Conservation (phyloP, 768 basidiomycete genomes). For the Glaciozyma martinii region DNA sequence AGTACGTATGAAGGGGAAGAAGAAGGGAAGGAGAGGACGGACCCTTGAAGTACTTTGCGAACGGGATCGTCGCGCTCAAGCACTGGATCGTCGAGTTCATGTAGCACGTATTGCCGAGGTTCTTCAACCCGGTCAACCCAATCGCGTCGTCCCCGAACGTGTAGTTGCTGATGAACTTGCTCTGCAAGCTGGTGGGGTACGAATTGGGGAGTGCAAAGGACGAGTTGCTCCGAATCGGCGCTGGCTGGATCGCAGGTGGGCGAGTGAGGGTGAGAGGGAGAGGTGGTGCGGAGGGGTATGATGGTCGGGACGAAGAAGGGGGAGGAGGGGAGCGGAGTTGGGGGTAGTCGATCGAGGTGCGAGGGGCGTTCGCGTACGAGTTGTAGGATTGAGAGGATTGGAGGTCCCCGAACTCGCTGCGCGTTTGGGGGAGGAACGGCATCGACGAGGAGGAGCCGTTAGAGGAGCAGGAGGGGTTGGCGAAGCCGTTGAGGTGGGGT, state of each 20-base stretch:
- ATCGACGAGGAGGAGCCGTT: neutral
- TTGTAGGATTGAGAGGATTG: neutral
- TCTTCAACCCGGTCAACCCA: constrained; percentile 65
- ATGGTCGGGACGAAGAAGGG: neutral
- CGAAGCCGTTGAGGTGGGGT: constrained; percentile 2
- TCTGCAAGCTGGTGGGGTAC: constrained; percentile 11
- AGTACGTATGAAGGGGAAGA: too few relatives aligned
- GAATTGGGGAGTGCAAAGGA: constrained; percentile 17
- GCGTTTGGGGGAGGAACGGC: neutral
- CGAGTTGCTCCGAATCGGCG: constrained; percentile 25
- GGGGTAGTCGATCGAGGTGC: constrained; percentile 26
- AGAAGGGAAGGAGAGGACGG: neutral
- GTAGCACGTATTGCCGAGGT: constrained; percentile 93
- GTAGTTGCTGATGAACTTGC: constrained; percentile 11
- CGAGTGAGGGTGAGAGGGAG: constrained; percentile 10
- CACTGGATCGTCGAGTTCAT: constrained; percentile 99
- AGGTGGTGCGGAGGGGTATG: neutral
- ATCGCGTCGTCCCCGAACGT: constrained; percentile 31
- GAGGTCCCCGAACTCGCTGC: constrained; percentile 10
- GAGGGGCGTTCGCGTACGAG: neutral
- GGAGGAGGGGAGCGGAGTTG: neutral
- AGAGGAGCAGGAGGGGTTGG: neutral
- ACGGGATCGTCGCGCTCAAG: constrained; percentile 84
- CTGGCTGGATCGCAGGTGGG: constrained; percentile 20
- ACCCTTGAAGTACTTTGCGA: constrained; percentile 88